Evolutionary conservation across 257 asterid genomes (phyloP).

Genomic region (Asclepias syriaca): DNA sequence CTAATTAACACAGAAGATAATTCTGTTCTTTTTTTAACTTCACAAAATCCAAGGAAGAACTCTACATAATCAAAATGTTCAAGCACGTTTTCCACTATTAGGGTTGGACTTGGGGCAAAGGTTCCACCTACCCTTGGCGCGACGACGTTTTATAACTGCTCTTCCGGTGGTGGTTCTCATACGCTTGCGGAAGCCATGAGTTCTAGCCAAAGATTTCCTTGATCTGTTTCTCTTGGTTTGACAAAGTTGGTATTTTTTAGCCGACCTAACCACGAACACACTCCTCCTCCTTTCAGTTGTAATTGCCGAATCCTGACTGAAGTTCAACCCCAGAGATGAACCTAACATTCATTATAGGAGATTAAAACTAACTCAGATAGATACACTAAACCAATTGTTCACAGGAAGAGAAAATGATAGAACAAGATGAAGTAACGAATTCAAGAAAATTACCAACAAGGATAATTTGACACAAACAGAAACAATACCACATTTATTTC

Average conservation of each 20-base stretch:
- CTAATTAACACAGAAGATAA: background rate
- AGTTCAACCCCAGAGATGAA: constrained; percentile 33
- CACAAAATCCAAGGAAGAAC: constrained; percentile 10
- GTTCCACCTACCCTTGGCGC: constrained; percentile 83
- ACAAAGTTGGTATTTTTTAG: constrained; percentile 55
- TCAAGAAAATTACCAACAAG: background rate
- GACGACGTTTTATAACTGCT: constrained; percentile 64
- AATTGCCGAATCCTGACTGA: constrained; percentile 28
- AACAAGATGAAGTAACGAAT: background rate
- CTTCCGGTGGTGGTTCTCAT: constrained; percentile 91
- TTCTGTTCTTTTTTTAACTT: background rate
- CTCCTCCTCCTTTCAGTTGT: constrained; percentile 41
- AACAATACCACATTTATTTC: background rate
- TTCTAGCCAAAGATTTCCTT: constrained; percentile 84
- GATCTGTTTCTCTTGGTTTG: constrained; percentile 93
- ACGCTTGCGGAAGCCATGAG: constrained; percentile 89
- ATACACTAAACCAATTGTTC: constrained; percentile 4
- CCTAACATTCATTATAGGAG: constrained; percentile 8
- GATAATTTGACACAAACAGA: background rate
- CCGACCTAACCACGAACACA: constrained; percentile 67
- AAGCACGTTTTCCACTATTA: constrained; percentile 66
- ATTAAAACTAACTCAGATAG: background rate
- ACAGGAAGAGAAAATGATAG: background rate
- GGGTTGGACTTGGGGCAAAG: constrained; percentile 86
- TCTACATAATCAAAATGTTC: constrained; percentile 20